phyloP scores from a whole-genome alignment of 495 filamentous ascomycete genomes.

The Penicillium longicatenatum region DNA sequence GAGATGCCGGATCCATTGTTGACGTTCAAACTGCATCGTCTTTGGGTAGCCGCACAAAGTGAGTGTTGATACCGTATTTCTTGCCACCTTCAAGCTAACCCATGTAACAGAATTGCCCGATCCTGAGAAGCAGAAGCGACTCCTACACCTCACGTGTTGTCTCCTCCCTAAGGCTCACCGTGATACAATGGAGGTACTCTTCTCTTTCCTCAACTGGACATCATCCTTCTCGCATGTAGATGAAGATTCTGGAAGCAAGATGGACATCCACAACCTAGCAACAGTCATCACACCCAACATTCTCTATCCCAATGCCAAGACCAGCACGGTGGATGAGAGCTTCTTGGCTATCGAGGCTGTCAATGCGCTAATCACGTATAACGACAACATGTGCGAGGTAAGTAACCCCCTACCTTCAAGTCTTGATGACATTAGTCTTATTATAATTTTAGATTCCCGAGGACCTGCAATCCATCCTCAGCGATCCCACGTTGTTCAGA shows the following conservation, averaged over 20 bases:
- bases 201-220: constrained; percentile 96
- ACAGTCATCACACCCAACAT: constrained; percentile 99
- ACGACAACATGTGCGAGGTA: constrained; percentile 96
- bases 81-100: constrained; percentile 24
- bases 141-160: constrained; percentile 91
- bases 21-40: constrained; percentile 89
- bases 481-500: constrained; percentile 78
- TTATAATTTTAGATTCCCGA: constrained; percentile 72
- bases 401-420: constrained; percentile 34
- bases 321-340: constrained; percentile 72
- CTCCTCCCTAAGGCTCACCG: constrained; percentile 89
- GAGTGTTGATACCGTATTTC: constrained; percentile 30
- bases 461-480: constrained; percentile 82
- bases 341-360: constrained; percentile 93
- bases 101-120: constrained; percentile 71
- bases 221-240: constrained; percentile 97
- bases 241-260: constrained; percentile 89
- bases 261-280: constrained; percentile 97
- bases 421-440: neutral
- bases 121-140: constrained; percentile 75
- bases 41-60: constrained; percentile 90
- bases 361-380: constrained; percentile 83
- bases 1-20: constrained; percentile 93
- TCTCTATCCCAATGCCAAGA: constrained; percentile 73
- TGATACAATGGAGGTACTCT: constrained; percentile 92